phyloP scores from a whole-genome alignment of 257 asterid species.

The Penstemon davidsonii region DNA sequence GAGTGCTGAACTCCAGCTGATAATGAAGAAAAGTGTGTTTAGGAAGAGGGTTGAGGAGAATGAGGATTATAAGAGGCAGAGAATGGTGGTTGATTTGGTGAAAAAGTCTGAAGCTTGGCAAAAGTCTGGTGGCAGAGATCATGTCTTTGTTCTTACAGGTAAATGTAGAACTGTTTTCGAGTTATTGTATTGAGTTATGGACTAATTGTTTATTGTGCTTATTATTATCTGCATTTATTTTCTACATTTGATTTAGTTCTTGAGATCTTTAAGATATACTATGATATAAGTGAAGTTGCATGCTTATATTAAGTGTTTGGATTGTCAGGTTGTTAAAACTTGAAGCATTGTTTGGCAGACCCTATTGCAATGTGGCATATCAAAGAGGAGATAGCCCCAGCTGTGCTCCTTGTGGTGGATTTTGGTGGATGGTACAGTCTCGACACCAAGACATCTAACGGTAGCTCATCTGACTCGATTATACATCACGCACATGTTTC shows the following conservation, averaged over 20 bases:
- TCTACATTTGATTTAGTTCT: background rate
- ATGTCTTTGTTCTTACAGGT: constrained; percentile 94
- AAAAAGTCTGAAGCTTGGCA: constrained; percentile 77
- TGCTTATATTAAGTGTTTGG: constrained; percentile 71
- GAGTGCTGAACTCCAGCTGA: constrained; percentile 90
- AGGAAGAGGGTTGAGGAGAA: constrained; percentile 78
- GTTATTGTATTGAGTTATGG: background rate
- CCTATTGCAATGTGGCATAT: constrained; percentile 97
- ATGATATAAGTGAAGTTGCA: background rate
- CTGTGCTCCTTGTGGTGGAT: constrained; percentile 89
- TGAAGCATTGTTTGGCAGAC: constrained; percentile 99
- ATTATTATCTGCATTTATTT: background rate
- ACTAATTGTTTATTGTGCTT: background rate
- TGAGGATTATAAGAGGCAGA: constrained; percentile 88
- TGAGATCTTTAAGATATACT: constrained; percentile 9
- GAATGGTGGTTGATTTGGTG: constrained; percentile 63
- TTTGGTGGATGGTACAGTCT: constrained; percentile 92
- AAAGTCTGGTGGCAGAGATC: constrained; percentile 89
- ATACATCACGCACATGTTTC: constrained; percentile 93
- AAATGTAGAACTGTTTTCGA: background rate
- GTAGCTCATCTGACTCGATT: constrained; percentile 46
- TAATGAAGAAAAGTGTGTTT: constrained; percentile 67
- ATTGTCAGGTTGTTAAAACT: constrained; percentile 87
- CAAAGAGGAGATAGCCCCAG: constrained; percentile 81
- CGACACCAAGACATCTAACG: constrained; percentile 59